Conservation (phyloP, 768 basidiomycete species). For the Hebeloma cylindrosporum region DNA sequence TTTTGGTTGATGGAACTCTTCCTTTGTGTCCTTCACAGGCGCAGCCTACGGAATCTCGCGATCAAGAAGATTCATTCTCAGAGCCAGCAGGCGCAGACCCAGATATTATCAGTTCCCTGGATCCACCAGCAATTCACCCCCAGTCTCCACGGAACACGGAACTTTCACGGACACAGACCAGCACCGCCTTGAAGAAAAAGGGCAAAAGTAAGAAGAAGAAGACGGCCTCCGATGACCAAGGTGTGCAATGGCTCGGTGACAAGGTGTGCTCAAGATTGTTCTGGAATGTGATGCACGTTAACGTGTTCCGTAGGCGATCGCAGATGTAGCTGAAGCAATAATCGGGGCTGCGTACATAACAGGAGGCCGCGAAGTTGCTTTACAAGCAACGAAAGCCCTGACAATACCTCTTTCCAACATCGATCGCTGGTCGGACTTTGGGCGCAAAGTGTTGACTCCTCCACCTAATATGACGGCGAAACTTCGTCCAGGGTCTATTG, state of each 20-base stretch:
- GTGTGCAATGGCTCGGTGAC: conserved; percentile 62
- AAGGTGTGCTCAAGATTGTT: conserved; percentile 48
- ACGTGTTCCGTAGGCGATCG: conserved; percentile 55
- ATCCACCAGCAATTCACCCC: conserved; percentile 1
- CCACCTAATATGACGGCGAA: conserved; percentile 44
- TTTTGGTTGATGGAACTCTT: neutral
- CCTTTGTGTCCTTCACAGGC: neutral
- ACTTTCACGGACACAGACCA: conserved; percentile 4
- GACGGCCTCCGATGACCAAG: conserved; percentile 30
- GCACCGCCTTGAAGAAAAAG: conserved; percentile 21
- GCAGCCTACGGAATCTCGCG: neutral
- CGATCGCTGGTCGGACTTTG: conserved; percentile 74
- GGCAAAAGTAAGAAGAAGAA: conserved; percentile 39
- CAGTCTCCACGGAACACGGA: conserved; percentile 5
- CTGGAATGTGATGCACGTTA: neutral
- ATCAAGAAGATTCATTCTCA: conserved; percentile 1
- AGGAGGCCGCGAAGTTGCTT: conserved; percentile 66
- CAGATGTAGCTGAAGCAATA: conserved; percentile 84
- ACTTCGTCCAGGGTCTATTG: conserved; percentile 47
- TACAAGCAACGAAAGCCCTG: conserved; percentile 63
- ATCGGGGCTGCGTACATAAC: conserved; percentile 80
- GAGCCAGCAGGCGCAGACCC: neutral
- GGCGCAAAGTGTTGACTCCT: conserved; percentile 43
- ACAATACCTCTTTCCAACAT: conserved; percentile 63
- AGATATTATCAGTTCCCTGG: neutral